Evolutionary conservation across 2,329 filamentous ascomycete genomes (phyloP), one percentile per base, ranked within the genome.

Genomic region (Chalara sp.): DNA sequence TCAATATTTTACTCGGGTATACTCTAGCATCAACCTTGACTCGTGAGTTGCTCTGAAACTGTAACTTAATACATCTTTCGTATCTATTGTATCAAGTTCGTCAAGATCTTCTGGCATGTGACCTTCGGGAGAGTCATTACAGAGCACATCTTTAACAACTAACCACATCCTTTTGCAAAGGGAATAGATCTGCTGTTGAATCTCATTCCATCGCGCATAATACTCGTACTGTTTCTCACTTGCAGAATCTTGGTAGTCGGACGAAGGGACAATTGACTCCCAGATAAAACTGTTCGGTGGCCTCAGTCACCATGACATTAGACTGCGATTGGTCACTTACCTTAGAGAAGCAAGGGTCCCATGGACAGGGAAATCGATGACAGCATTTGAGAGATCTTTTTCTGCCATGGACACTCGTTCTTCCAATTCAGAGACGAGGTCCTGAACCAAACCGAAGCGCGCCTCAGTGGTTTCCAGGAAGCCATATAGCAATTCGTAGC

Each of bases 1-100:
- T 2, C 29, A n/a, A 12, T 11, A 35, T 37, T 39, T n/a, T 21
- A 39, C 10, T 4, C 41, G 11, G 32, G 12, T 13, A 11, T 32
- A 11, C 39, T 21, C 2, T 44, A 12, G 11, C 53, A 50, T 69
- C 54, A 71, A 89, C 86, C 89, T 96, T 29, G 91, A 89, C 69
- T 99, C 93, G 55, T 96, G 92, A n/a, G 96, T 76, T 5, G 90
- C 89, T 60, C 93, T 82, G 78, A 96, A 99, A 55, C 90, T 96
- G 67, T 93, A 99, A 57, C 92, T 97, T 44, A 99, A 70, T 13
- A 95, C 78, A 60, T 95, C 89, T 64, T 96, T 97, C 0, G 89
- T 90, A 47, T 87, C 84, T 2, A 89, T 75, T 1, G 84, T 86
- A 5, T 85, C 78, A 12, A 80, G 71, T 33, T 86, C 84, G 48